Conservation (phyloP, 140 eudicot species). For the Anethum foeniculum region DNA sequence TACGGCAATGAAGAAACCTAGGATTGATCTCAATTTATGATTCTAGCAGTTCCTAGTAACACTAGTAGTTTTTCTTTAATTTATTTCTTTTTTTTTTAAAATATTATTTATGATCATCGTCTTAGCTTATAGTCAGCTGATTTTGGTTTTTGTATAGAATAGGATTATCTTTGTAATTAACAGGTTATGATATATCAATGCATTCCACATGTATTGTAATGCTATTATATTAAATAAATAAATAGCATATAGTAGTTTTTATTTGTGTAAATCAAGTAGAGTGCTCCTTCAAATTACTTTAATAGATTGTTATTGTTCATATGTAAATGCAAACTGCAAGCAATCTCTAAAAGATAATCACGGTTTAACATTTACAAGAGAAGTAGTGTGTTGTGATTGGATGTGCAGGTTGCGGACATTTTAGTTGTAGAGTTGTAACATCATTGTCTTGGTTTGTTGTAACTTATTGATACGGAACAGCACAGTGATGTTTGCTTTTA, state of each 20-base stretch:
- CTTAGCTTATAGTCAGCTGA: neutral
- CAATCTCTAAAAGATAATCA: neutral
- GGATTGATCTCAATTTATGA: constrained; percentile 75
- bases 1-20: constrained; percentile 48
- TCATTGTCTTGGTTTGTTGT: neutral
- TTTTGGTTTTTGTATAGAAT: constrained; percentile 24
- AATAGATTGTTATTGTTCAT: neutral
- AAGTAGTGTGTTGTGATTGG: neutral
- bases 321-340: neutral
- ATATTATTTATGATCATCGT: neutral
- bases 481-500: neutral
- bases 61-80: constrained; percentile 12
- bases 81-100: constrained; percentile 16
- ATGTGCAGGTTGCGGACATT: neutral
- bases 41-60: constrained; percentile 18
- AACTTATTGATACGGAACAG: neutral
- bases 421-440: neutral
- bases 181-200: constrained; percentile 9
- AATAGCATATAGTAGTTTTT: neutral
- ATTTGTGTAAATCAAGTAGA: too few relatives aligned
- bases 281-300: neutral
- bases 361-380: neutral
- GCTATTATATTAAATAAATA: neutral
- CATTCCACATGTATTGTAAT: neutral
- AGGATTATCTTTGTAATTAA: constrained; percentile 20